Base-by-base conservation (phyloP, 169 alveolate species). In the Cyclospora cayetanensis region DNA sequence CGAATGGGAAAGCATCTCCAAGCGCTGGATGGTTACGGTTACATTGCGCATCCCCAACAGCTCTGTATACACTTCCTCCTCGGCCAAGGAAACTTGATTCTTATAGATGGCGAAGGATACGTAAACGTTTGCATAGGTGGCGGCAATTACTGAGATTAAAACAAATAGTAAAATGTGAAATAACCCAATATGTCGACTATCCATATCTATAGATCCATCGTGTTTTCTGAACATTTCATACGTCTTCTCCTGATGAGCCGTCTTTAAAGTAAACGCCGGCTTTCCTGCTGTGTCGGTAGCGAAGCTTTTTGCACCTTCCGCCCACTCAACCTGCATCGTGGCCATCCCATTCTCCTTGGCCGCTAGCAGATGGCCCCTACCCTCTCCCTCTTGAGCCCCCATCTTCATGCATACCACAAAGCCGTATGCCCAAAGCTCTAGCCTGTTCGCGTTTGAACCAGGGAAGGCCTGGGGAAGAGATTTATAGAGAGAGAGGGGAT, bases 191-290 rank as follows among this genome's bases (percentile, higher is more conserved):
- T 18, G 31, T 31, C 53, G 3, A 25, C 74, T 7, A n/a, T 20
- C 0, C 0, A 29, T 4, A 50, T 53, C 90, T 27, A 83, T 83
- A 4, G 9, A 66, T 29, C 22, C 37, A 42, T 55, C 90, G 63
- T 53, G 41, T n/a, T 20, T 12, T 1, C 18, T 22, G 22, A 83
- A 83, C 90, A 83, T 34, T 41, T 50, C 79, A 25, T 35, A 83
- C 35, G 79, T 83, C 79, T 60, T 83, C 25, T 83, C 90, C 39
- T 83, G 90, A 37, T 83, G 90, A 4, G 90, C 65, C 18, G 90
- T 83, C 35, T 43, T 83, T 1, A 83, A 5, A 0, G 35, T 35
- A 12, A 60, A 7, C 15, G 31, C 74, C 4, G 74, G 74, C 31
- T 12, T 63, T 63, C 25, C 74, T 12, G 25, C 15, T 22, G 60